Evolutionary conservation across 1,139 yeast genomes (phyloP), one percentile per base, ranked within the genome.

Genomic region (Candida labiduridarum): DNA sequence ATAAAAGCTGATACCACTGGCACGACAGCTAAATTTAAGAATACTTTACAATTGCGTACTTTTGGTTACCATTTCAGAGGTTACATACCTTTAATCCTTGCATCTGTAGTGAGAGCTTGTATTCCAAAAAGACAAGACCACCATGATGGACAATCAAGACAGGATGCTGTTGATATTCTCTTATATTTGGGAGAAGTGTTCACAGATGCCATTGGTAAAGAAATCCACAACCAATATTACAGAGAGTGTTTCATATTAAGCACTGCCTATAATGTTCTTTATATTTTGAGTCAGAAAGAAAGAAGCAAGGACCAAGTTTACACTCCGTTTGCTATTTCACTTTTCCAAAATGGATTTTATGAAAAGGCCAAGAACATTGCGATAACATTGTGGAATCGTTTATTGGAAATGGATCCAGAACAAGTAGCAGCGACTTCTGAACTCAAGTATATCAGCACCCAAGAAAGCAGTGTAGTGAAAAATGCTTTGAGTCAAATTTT

Each of bases 21-120:
- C 10, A 75, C 80, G 4, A 74, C 78, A 43, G 80, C 86, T 1
- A 79, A 80, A 53, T 83, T 73, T 66, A 87, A 86, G 57, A 87
- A 87, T 57, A 68, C 86, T 0, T 65, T 81, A 1, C 84, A 84
- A 55, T 62, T 84, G 18, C 74, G 90, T 49, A 73, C 74, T 51
- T 69, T 84, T 41, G 66, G 74, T 44, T 75, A 78, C 50, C 75
- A 80, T 44, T 65, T 83, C 30, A 86, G 81, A 53, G 76, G 81
- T 4, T 76, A 80, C 57, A 66, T 80, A 2, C 66, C 80, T 5
- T 69, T 71, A 44, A 56, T 76, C 4, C 71, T 78, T 44, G 64
- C 71, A 19, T 64, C 78, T 14, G 54, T 79, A 12, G 75, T 76
- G 1, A 66, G 78, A 33, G 66, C 79, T 11, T 66, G 73, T 41